Conservation (phyloP, 306 rosid species). For the Lagenaria siceraria region DNA sequence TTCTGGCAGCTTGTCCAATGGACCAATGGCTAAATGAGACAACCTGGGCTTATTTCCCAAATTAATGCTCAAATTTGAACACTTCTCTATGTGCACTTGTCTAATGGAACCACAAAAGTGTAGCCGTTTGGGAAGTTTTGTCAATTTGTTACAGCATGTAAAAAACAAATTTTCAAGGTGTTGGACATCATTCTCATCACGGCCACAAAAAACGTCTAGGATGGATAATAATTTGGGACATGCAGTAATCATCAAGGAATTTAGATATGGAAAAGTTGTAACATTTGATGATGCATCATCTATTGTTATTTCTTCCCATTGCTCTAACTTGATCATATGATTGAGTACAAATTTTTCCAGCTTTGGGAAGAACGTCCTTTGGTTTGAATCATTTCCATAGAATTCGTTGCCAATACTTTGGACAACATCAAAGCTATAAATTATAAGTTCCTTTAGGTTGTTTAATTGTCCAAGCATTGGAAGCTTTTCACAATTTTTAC, state of each 20-base stretch:
- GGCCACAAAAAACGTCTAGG: background rate
- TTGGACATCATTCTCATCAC: background rate
- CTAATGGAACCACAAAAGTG: background rate
- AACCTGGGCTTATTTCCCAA: background rate
- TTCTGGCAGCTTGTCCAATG: background rate
- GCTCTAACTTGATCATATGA: no score
- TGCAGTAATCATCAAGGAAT: rapidly evolving
- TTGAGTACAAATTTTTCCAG: background rate
- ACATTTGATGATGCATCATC: background rate
- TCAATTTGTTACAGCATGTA: background rate
- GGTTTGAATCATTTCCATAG: background rate
- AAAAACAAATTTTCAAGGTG: no score
- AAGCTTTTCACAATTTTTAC: background rate
- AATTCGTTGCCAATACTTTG: background rate
- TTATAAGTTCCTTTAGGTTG: no score
- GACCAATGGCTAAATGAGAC: background rate
- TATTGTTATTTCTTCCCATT: background rate
- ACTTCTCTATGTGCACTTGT: background rate
- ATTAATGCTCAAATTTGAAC: background rate
- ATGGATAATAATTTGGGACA: background rate
- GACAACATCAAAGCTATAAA: background rate
- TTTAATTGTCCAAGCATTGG: background rate
- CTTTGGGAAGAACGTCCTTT: background rate
- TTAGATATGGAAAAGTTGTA: background rate
- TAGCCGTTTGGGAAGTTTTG: background rate